A percentile compares a stretch with the other conserved stretches of the same genome.
Evolutionary conservation across 2,329 filamentous ascomycete species (phyloP).

Genomic region (Fusarium abutilonis): DNA sequence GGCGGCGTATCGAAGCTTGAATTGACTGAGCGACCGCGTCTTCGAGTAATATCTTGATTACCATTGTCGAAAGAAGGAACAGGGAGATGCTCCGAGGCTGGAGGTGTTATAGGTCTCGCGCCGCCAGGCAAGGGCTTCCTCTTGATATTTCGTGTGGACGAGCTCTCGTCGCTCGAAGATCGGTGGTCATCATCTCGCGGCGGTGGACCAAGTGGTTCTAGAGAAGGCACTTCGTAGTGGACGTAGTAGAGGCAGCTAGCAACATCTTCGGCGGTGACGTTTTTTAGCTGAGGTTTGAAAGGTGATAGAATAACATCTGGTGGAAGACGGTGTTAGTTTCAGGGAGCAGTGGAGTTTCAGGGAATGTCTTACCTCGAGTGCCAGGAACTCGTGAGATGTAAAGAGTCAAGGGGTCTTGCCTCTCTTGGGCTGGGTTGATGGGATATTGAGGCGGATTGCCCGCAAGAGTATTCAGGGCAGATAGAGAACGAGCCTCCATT

Average conservation of each 20-base stretch:
- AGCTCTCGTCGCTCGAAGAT: conserved; percentile 57
- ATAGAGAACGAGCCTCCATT: conserved; percentile 85
- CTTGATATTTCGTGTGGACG: conserved; percentile 57
- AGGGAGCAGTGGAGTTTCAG: conserved; percentile 15
- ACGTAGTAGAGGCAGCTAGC: conserved; percentile 90
- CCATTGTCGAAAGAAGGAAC: conserved; percentile 27
- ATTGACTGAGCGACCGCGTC: conserved; percentile 36
- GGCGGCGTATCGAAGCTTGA: conserved; percentile 33
- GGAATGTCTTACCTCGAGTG: conserved; percentile 73
- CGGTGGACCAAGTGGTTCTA: conserved; percentile 56
- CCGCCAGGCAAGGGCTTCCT: conserved; percentile 62
- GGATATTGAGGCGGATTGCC: conserved; percentile 88
- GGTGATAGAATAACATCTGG: conserved; percentile 92
- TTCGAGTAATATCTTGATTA: conserved; percentile 23
- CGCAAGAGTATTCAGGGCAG: conserved; percentile 80
- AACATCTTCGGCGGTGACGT: conserved; percentile 88
- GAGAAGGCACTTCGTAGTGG: conserved; percentile 70
- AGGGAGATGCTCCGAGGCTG: conserved; percentile 33
- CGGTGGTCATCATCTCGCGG: conserved; percentile 48
- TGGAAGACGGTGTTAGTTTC: conserved; percentile 23
- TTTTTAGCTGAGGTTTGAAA: conserved; percentile 86
- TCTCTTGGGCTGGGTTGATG: conserved; percentile 75
- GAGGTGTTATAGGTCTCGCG: conserved; percentile 44
- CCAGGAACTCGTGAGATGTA: conserved; percentile 96
- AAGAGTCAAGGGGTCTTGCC: conserved; percentile 77